Evolutionary conservation across 495 filamentous ascomycete genomes (phyloP).

Genomic region (Pseudomonodictys pantanalensis): DNA sequence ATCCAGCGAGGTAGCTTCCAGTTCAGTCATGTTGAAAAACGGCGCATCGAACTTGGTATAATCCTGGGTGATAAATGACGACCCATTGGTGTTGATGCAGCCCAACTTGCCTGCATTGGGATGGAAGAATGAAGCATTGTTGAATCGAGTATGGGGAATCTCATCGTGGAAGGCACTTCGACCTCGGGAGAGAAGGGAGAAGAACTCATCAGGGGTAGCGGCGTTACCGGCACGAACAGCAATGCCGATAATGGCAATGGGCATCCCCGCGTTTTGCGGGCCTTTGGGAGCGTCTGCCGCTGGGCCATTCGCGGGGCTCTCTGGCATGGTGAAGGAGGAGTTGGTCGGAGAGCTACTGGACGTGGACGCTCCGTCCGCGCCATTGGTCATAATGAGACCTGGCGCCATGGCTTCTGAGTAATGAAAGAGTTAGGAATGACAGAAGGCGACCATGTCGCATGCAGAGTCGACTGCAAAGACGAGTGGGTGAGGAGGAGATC

Average conservation of each 20-base stretch:
- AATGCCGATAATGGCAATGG: conserved; percentile 63
- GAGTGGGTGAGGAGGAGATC: too few relatives aligned
- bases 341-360: too few relatives aligned
- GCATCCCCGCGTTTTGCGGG: too few relatives aligned
- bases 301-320: too few relatives aligned
- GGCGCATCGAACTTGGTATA: conserved; percentile 18
- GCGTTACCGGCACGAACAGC: conserved; percentile 59
- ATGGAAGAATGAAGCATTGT: conserved; percentile 13
- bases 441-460: too few relatives aligned
- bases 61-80: conserved; percentile 7
- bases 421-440: too few relatives aligned
- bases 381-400: too few relatives aligned
- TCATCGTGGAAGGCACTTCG: conserved; percentile 11
- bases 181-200: conserved; percentile 49
- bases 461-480: too few relatives aligned
- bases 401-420: too few relatives aligned
- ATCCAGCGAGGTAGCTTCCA: conserved; percentile 20
- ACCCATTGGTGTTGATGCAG: conserved; percentile 3
- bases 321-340: too few relatives aligned
- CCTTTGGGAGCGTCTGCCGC: too few relatives aligned
- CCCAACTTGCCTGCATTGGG: conserved; percentile 8
- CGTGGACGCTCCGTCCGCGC: too few relatives aligned
- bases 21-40: conserved; percentile 18
- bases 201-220: conserved; percentile 53
- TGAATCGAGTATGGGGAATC: conserved; percentile 2